phyloP scores from a whole-genome alignment of 805 yeast species.

The Starmerella apicola region DNA sequence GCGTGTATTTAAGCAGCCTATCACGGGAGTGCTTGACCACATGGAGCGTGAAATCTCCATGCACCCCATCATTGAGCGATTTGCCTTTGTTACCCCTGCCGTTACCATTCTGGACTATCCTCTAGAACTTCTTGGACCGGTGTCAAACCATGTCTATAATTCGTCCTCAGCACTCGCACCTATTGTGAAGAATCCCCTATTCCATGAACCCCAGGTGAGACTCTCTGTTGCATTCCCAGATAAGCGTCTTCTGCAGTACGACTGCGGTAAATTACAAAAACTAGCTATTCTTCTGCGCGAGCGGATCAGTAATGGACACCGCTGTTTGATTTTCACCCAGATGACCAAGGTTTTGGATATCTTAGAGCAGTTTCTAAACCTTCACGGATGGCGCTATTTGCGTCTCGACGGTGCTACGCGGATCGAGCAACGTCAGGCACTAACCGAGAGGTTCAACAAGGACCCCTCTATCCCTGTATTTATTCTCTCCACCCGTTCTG shows the following conservation, averaged over 20 bases:
- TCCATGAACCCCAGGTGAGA: conserved; percentile 76
- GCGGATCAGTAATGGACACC: conserved; percentile 73
- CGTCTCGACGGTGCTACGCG: conserved; percentile 95
- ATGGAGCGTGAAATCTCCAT: conserved; percentile 28
- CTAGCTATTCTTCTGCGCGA: conserved; percentile 64
- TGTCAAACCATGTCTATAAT: not conserved
- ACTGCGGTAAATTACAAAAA: conserved; percentile 91
- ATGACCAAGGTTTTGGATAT: conserved; percentile 95
- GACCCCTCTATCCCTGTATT: conserved; percentile 82
- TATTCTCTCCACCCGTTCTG: conserved; percentile 88
- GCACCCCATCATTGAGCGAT: conserved; percentile 51
- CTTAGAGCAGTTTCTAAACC: conserved; percentile 81
- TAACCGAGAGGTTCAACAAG: conserved; percentile 84
- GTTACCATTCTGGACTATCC: conserved; percentile 65
- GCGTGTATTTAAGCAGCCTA: conserved; percentile 19
- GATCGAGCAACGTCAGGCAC: conserved; percentile 87
- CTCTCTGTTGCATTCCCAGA: conserved; percentile 93
- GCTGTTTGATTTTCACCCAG: conserved; percentile 92
- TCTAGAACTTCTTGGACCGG: conserved; percentile 19
- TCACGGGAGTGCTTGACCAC: conserved; percentile 20
- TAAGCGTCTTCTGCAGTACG: conserved; percentile 79
- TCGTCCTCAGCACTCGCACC: conserved; percentile 17
- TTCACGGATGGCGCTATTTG: conserved; percentile 89
- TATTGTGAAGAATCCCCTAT: conserved; percentile 35
- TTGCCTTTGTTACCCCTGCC: conserved; percentile 77